These are phyloP conservation scores for Sextonia rubra DNA, from an alignment of 164 flowering plant genomes.

Conservation along the genomic window DNA sequence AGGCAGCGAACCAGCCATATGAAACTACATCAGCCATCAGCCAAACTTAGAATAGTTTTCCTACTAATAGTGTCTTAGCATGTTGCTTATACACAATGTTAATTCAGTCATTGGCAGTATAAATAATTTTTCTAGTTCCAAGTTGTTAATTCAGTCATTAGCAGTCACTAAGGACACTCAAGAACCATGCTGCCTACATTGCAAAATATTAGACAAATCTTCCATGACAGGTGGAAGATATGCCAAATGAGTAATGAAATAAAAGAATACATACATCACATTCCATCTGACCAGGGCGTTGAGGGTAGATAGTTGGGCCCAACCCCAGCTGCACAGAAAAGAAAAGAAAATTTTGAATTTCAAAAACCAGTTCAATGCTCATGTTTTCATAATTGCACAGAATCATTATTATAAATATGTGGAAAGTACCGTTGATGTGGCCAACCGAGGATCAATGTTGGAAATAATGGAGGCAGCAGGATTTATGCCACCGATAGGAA, in stretches of 20 bases:
- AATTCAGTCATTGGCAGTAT: too few relatives aligned
- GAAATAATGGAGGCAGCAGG: slow-evolving; percentile 52
- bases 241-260: too few relatives aligned
- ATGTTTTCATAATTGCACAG: background rate
- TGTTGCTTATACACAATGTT: too few relatives aligned
- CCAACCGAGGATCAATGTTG: slow-evolving; percentile 48
- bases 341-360: slow-evolving; percentile 1
- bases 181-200: too few relatives aligned
- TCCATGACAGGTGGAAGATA: too few relatives aligned
- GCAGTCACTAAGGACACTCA: too few relatives aligned
- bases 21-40: too few relatives aligned
- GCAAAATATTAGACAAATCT: too few relatives aligned
- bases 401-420: background rate
- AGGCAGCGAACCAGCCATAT: too few relatives aligned
- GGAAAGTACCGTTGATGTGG: slow-evolving; percentile 44
- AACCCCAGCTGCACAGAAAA: slow-evolving; percentile 60
- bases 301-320: slow-evolving; percentile 57
- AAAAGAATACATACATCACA: slow-evolving; percentile 65
- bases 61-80: background rate
- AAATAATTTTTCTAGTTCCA: too few relatives aligned
- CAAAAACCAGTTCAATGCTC: background rate
- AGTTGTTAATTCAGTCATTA: too few relatives aligned
- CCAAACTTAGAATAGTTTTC: background rate
- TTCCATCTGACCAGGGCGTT: slow-evolving; percentile 80
- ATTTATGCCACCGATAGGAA: slow-evolving; percentile 49